Percentiles rank a stretch among this genome's conserved stretches.
Conservation (phyloP, 495 filamentous ascomycete genomes). For the Aspergillus hancockii region DNA sequence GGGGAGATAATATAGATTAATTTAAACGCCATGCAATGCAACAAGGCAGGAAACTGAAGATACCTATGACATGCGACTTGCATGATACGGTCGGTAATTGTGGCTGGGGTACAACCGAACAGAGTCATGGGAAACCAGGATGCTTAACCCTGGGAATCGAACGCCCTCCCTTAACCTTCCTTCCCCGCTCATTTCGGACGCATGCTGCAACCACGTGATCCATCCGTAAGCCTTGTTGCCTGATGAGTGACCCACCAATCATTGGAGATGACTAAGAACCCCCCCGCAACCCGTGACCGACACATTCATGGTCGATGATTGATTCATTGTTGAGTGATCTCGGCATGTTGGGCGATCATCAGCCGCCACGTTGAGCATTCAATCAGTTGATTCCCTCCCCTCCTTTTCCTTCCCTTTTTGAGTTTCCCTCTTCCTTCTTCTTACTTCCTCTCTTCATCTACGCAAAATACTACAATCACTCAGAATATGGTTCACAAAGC, state of each 20-base stretch:
- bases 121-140: neutral
- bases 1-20: slow-evolving; percentile 1
- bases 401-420: slow-evolving; percentile 10
- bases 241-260: neutral
- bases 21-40: neutral
- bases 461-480: neutral
- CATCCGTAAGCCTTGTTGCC: neutral
- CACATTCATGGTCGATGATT: slow-evolving; percentile 1
- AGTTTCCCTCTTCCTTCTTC: neutral
- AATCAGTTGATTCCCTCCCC: slow-evolving; percentile 1
- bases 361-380: slow-evolving; percentile 11
- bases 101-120: neutral
- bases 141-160: neutral
- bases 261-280: neutral
- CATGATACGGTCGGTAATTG: neutral
- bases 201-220: neutral
- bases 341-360: slow-evolving; percentile 21
- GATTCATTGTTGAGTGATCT: slow-evolving; percentile 4
- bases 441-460: slow-evolving; percentile 1
- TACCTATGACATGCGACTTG: neutral
- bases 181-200: neutral
- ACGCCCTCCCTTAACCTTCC: neutral
- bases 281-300: slow-evolving; percentile 3
- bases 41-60: neutral
- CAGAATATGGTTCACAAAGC: slow-evolving; percentile 22